These are phyloP conservation scores for Fusarium tanahbumbuense DNA, from an alignment of 2,329 filamentous ascomycete genomes.

Conservation along the genomic window DNA sequence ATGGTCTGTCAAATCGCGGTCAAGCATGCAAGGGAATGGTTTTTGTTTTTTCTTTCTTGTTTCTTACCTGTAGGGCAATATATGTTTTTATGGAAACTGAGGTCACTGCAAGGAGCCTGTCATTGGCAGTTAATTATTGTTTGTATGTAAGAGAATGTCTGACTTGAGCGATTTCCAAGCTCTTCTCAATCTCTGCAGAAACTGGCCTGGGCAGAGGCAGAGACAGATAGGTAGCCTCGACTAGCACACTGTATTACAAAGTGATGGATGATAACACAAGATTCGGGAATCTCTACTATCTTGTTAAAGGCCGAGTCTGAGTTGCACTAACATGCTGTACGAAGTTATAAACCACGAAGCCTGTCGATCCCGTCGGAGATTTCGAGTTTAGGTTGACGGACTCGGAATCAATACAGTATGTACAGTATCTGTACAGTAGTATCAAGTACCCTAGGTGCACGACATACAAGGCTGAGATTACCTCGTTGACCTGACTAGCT, in stretches of 20 bases:
- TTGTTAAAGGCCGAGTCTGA: conserved; percentile 15
- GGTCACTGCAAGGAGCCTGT: conserved; percentile 16
- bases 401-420: conserved; percentile 4
- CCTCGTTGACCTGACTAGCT: background rate
- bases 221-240: background rate
- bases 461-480: conserved; percentile 27
- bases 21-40: conserved; percentile 21
- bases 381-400: conserved; percentile 11
- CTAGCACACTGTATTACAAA: conserved; percentile 1
- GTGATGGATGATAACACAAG: conserved; percentile 6
- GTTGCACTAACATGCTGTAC: conserved; percentile 22
- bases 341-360: background rate
- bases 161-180: background rate
- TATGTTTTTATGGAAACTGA: conserved; percentile 1
- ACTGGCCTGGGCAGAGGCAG: background rate
- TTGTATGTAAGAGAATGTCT: conserved; percentile 10
- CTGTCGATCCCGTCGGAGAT: conserved; percentile 31
- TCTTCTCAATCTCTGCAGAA: background rate
- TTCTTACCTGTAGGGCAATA: conserved; percentile 1
- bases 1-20: conserved; percentile 20
- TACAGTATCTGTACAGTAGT: background rate
- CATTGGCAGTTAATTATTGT: background rate
- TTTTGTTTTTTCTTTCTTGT: background rate
- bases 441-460: background rate
- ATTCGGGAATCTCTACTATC: conserved; percentile 11